Evolutionary conservation across 345 rosid species (phyloP).

Genomic region (Citrus sp.): DNA sequence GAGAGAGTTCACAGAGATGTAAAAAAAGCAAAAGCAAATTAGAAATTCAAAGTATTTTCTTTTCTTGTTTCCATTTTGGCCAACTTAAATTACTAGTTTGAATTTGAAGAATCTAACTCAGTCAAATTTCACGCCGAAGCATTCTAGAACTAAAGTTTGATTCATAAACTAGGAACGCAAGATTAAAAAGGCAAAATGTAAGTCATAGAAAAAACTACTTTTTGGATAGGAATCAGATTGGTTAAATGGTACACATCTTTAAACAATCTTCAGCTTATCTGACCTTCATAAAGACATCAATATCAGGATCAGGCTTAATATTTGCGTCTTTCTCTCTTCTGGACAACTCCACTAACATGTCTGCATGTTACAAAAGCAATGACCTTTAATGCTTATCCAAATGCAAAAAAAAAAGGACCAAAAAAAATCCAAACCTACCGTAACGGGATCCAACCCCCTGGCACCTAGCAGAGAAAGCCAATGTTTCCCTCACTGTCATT

Average conservation of each 20-base stretch:
- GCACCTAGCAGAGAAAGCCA: conserved; percentile 79
- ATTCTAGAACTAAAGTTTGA: too few relatives aligned
- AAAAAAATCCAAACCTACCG: conserved; percentile 24
- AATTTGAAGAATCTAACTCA: background rate
- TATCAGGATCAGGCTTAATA: conserved; percentile 73
- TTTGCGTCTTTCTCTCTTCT: conserved; percentile 76
- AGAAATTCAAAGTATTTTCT: too few relatives aligned
- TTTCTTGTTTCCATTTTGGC: too few relatives aligned
- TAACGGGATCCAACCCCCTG: conserved; percentile 61
- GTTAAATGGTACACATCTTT: background rate
- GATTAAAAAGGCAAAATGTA: too few relatives aligned
- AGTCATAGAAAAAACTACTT: background rate
- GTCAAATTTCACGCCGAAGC: too few relatives aligned
- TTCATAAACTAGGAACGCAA: too few relatives aligned
- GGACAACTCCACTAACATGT: conserved; percentile 55
- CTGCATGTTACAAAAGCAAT: conserved; percentile 22
- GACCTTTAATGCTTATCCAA: background rate
- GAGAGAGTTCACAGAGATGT: background rate
- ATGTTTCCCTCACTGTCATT: conserved; percentile 83
- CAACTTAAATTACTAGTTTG: too few relatives aligned
- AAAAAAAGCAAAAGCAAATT: background rate
- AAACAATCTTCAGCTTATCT: background rate
- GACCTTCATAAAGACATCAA: conserved; percentile 84
- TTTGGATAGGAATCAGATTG: background rate
- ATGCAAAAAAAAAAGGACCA: background rate